A percentile compares a stretch with the other conserved stretches of the same genome.
phyloP scores from a whole-genome alignment of 164 flowering plant species.

The Chimonanthus praecox region DNA sequence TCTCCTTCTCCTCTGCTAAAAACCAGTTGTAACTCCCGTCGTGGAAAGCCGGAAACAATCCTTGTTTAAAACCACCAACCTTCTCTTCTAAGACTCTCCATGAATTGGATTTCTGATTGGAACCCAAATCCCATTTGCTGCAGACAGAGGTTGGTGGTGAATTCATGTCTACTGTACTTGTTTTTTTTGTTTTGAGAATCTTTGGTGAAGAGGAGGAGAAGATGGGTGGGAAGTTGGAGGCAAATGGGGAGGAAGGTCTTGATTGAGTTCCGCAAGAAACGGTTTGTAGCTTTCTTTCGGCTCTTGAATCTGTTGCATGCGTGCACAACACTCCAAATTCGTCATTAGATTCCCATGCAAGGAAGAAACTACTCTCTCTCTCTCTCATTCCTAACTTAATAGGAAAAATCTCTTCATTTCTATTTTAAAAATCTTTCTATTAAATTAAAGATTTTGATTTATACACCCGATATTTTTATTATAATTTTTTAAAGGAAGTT shows the following conservation, averaged over 20 bases:
- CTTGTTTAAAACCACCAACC: background rate
- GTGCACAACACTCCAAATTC: constrained; percentile 4
- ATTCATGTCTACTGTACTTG: background rate
- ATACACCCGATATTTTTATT: background rate
- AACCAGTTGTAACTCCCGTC: background rate
- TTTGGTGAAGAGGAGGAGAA: background rate
- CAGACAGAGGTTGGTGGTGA: background rate
- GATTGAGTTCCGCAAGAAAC: constrained; percentile 8
- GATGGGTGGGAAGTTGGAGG: background rate
- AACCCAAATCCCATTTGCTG: constrained; percentile 3
- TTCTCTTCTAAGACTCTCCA: background rate
- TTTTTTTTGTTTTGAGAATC: background rate
- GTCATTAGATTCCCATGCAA: background rate
- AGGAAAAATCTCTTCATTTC: no score
- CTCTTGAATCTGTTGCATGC: constrained; percentile 1
- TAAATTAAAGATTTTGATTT: no score
- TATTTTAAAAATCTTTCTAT: no score
- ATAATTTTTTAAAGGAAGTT: no score
- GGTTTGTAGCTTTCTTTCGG: background rate
- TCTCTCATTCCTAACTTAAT: no score
- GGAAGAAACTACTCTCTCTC: background rate
- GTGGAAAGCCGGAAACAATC: background rate
- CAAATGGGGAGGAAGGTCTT: background rate
- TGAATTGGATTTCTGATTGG: background rate
- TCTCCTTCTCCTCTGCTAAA: constrained; percentile 3